Percentiles rank a stretch among this genome's conserved stretches.
Conservation (phyloP, 2,329 filamentous ascomycete genomes). For the Trichoderma afroharzianum region DNA sequence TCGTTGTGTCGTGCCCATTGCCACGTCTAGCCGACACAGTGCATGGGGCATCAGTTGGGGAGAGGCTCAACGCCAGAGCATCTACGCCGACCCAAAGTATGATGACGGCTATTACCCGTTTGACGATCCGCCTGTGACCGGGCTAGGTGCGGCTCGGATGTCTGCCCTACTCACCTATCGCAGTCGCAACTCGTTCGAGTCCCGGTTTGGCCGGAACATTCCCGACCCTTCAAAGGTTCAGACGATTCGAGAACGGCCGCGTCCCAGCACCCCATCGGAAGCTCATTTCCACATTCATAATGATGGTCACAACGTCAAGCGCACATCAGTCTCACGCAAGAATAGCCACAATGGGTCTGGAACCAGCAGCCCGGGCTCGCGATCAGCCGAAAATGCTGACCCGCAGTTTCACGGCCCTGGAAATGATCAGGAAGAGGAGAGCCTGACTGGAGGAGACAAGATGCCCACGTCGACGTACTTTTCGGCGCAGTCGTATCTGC, state of each 20-base stretch:
- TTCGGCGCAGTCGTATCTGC: slow-evolving; percentile 93
- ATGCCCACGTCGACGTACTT: slow-evolving; percentile 77
- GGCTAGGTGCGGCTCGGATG: slow-evolving; percentile 93
- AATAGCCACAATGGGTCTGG: slow-evolving; percentile 37
- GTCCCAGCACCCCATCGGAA: slow-evolving; percentile 60
- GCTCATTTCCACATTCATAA: slow-evolving; percentile 80
- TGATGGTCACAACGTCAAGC: slow-evolving; percentile 67
- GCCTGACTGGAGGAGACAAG: slow-evolving; percentile 49
- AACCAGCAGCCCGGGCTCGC: slow-evolving; percentile 26
- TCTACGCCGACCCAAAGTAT: slow-evolving; percentile 98
- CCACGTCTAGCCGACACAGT: slow-evolving; percentile 78
- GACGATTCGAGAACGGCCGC: slow-evolving; percentile 68
- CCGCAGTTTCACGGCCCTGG: slow-evolving; percentile 70
- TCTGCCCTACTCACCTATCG: slow-evolving; percentile 92
- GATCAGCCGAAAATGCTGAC: slow-evolving; percentile 36
- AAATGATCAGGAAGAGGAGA: slow-evolving; percentile 34
- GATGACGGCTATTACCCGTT: slow-evolving; percentile 94
- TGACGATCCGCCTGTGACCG: slow-evolving; percentile 78
- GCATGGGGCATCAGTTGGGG: slow-evolving; percentile 92
- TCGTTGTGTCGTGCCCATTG: slow-evolving; percentile 74
- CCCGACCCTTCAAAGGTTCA: slow-evolving; percentile 81
- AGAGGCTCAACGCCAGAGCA: slow-evolving; percentile 84
- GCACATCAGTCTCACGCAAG: slow-evolving; percentile 47
- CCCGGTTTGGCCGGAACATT: slow-evolving; percentile 88
- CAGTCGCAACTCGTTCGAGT: slow-evolving; percentile 94